Evolutionary conservation across 257 asterid genomes (phyloP).

Genomic region (Solanum tarapatanum): DNA sequence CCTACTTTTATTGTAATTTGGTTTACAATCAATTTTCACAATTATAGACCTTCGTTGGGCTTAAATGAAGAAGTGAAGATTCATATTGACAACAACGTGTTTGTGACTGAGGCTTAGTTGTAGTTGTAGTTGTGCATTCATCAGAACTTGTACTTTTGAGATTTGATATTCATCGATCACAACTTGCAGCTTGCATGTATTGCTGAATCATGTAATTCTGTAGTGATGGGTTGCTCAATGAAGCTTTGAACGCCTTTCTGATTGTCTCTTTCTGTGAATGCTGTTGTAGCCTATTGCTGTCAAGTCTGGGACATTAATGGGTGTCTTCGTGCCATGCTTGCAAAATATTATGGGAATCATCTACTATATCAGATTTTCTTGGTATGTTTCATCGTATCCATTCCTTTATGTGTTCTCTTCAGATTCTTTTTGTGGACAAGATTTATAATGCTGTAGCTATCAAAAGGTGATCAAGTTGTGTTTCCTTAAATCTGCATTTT

Average conservation of each 20-base stretch:
- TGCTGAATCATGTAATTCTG: not conserved
- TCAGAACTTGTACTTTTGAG: not conserved
- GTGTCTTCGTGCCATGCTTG: slow-evolving; percentile 96
- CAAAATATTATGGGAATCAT: slow-evolving; percentile 96
- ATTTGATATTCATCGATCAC: not conserved
- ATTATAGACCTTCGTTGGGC: not conserved
- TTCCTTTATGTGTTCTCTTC: not conserved
- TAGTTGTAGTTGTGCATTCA: not conserved
- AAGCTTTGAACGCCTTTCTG: not conserved
- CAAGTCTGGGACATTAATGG: slow-evolving; percentile 95
- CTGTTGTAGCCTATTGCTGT: slow-evolving; percentile 47
- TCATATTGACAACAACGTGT: not conserved
- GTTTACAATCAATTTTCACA: not conserved
- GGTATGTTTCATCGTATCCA: slow-evolving; percentile 33
- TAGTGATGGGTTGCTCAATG: not conserved
- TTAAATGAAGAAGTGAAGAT: not conserved
- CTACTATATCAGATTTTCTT: slow-evolving; percentile 89
- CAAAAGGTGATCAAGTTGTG: not conserved
- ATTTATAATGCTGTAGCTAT: not conserved
- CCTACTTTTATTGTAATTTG: not conserved
- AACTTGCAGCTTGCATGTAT: not conserved
- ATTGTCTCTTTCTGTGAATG: not conserved
- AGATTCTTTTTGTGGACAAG: not conserved
- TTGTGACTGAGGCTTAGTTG: not conserved
- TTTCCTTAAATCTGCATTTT: not conserved